Evolutionary conservation across 2,329 filamentous ascomycete genomes (phyloP).

Genomic region (Ophiostoma triangulosporum): DNA sequence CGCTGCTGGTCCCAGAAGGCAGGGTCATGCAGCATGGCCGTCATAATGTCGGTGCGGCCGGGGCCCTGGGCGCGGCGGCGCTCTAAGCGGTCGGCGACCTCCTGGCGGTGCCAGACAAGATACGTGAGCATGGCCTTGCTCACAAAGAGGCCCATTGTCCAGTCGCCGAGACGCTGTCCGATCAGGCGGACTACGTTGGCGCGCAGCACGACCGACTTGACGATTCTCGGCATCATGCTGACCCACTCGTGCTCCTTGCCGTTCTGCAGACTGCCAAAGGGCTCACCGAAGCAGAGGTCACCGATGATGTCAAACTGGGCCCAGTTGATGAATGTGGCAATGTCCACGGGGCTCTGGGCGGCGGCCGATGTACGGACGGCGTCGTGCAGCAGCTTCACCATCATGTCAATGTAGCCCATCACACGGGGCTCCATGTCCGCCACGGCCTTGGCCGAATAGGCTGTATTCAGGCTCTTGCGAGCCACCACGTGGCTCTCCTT

Average conservation of each 20-base stretch:
- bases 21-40: constrained; percentile 2
- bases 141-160: too few relatives aligned
- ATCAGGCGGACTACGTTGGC: background rate
- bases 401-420: constrained; percentile 4
- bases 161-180: too few relatives aligned
- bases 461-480: constrained; percentile 6
- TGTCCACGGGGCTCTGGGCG: constrained; percentile 24
- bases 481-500: constrained; percentile 3
- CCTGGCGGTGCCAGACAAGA: too few relatives aligned
- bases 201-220: constrained; percentile 10
- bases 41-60: constrained; percentile 5
- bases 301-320: constrained; percentile 27
- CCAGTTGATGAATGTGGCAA: constrained; percentile 27
- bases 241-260: constrained; percentile 19
- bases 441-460: too few relatives aligned
- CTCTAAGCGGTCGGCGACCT: constrained; percentile 5
- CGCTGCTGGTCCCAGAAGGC: background rate
- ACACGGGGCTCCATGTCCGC: constrained; percentile 11
- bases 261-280: constrained; percentile 23
- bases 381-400: constrained; percentile 4
- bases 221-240: constrained; percentile 16
- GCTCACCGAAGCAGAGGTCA: constrained; percentile 31
- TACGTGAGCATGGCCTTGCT: too few relatives aligned
- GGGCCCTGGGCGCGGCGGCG: too few relatives aligned
- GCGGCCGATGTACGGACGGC: background rate